These are phyloP conservation scores for Barnettozyma vustinii DNA, from an alignment of 805 yeast species.

Conservation along the genomic window DNA sequence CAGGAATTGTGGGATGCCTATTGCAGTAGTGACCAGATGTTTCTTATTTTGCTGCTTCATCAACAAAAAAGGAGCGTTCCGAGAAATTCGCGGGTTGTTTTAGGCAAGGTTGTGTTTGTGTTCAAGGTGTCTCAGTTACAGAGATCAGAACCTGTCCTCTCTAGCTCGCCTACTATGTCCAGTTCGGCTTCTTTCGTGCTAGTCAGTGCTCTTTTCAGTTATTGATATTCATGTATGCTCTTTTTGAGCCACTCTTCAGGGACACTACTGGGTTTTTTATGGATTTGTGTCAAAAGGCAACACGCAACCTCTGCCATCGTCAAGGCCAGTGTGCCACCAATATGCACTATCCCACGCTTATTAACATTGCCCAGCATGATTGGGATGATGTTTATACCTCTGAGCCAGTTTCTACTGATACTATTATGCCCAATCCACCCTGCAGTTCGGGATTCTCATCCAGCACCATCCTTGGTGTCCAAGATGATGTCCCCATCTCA, in stretches of 20 bases:
- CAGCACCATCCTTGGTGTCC: not conserved
- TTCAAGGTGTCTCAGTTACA: not conserved
- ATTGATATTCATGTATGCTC: not conserved
- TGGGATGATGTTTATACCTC: not conserved
- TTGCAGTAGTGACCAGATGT: not conserved
- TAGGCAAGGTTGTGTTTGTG: not conserved
- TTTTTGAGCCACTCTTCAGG: not conserved
- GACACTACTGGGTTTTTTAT: not conserved
- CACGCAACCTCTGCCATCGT: not conserved
- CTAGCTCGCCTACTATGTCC: not conserved
- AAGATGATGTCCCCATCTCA: not conserved
- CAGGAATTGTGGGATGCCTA: not conserved
- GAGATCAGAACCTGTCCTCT: not conserved
- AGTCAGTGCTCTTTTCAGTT: not conserved
- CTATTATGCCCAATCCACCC: not conserved
- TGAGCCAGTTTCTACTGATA: not conserved
- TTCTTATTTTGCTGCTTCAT: not conserved
- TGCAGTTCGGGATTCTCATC: not conserved
- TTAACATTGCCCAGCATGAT: not conserved
- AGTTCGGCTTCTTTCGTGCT: no score
- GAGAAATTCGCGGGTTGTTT: not conserved
- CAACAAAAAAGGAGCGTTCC: not conserved
- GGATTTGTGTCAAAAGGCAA: not conserved
- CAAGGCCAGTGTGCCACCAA: not conserved
- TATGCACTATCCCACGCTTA: not conserved